Evolutionary conservation across 116 monocot species (phyloP).

Genomic region (Dioscorea cayenensis): DNA sequence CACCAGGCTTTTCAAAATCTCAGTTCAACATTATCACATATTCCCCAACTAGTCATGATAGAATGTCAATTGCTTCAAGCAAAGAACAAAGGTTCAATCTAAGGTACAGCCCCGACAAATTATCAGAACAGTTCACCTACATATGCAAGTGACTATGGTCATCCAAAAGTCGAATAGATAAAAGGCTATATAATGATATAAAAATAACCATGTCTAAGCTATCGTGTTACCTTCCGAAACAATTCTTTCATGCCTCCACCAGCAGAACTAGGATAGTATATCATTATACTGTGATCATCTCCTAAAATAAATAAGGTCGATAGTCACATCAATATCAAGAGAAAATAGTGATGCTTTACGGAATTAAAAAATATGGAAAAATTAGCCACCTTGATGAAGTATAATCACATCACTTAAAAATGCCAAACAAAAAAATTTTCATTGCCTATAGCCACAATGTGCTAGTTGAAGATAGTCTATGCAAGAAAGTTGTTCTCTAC

Average conservation of each 20-base stretch:
- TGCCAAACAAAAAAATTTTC: not conserved
- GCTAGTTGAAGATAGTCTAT: too few relatives aligned
- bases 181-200: not conserved
- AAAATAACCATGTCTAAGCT: not conserved
- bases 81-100: too few relatives aligned
- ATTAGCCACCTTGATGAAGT: not conserved
- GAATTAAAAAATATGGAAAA: not conserved
- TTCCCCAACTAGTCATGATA: too few relatives aligned
- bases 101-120: too few relatives aligned
- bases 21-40: too few relatives aligned
- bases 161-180: too few relatives aligned
- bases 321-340: slow-evolving; percentile 4
- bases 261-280: slow-evolving; percentile 98
- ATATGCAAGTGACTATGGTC: too few relatives aligned
- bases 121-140: too few relatives aligned
- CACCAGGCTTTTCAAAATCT: too few relatives aligned
- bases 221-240: slow-evolving; percentile 70
- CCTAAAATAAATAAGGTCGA: slow-evolving; percentile 38
- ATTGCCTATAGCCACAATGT: too few relatives aligned
- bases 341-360: not conserved
- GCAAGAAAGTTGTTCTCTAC: too few relatives aligned
- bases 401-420: not conserved
- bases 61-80: too few relatives aligned
- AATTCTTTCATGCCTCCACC: slow-evolving; percentile 99
- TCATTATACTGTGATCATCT: slow-evolving; percentile 99